Evolutionary conservation across 192 early-diverging fungal species (phyloP).

Genomic region (Coemansia sp.): DNA sequence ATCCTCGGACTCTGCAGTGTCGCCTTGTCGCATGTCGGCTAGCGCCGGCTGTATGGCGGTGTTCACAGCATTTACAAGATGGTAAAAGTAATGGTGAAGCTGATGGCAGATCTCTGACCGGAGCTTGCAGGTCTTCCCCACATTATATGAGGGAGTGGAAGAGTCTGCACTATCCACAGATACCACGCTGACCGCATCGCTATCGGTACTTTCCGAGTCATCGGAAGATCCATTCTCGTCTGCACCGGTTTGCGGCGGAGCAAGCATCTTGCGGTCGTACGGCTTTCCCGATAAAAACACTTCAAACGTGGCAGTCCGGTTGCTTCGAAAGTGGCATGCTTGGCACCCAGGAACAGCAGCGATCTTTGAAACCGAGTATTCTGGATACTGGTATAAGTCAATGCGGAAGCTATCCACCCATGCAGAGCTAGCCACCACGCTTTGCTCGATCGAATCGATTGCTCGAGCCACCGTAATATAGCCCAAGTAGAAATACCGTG

Average conservation of each 20-base stretch:
- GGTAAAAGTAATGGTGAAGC: constrained; percentile 46
- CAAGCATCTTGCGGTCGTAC: constrained; percentile 25
- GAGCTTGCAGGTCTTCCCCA: constrained; percentile 30
- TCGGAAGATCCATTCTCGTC: neutral
- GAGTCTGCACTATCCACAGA: constrained; percentile 14
- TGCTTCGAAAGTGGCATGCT: constrained; percentile 40
- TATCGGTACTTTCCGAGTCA: neutral
- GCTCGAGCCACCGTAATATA: constrained; percentile 37
- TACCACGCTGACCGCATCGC: constrained; percentile 7
- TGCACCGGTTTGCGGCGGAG: constrained; percentile 16
- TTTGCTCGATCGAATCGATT: constrained; percentile 45
- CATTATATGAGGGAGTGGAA: constrained; percentile 20
- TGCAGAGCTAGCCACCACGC: constrained; percentile 40
- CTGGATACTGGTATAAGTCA: constrained; percentile 28
- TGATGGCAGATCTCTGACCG: constrained; percentile 35
- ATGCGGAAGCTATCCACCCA: constrained; percentile 35
- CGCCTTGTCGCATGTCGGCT: neutral
- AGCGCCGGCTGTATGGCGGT: constrained; percentile 2
- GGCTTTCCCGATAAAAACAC: constrained; percentile 26
- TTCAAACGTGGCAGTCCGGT: constrained; percentile 41
- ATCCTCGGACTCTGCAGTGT: neutral
- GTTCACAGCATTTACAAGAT: constrained; percentile 23
- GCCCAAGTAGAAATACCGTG: constrained; percentile 41
- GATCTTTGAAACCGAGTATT: constrained; percentile 11
- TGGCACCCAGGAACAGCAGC: constrained; percentile 31